A percentile compares a stretch with the other conserved stretches of the same genome.
Evolutionary conservation across 1,139 yeast species (phyloP).

Genomic region (Zygosaccharomyces pseudobailii): DNA sequence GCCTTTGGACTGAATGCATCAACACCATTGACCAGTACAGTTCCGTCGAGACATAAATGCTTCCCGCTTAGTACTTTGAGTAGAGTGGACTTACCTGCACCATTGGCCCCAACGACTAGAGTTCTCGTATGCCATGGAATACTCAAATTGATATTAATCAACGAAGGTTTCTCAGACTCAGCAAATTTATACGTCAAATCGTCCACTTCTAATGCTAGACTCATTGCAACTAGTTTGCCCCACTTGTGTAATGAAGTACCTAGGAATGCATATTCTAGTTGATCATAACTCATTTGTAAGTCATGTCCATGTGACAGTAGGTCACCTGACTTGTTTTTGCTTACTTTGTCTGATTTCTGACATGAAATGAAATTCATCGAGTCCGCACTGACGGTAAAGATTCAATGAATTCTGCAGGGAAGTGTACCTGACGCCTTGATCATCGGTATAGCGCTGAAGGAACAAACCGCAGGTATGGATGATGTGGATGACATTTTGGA

Average conservation of each 20-base stretch:
- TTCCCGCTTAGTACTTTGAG: slow-evolving; percentile 85
- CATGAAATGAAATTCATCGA: neutral
- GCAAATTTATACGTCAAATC: slow-evolving; percentile 69
- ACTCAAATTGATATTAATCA: slow-evolving; percentile 54
- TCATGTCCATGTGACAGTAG: neutral
- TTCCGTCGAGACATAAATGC: slow-evolving; percentile 72
- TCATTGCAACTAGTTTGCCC: neutral
- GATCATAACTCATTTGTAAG: neutral
- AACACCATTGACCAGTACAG: slow-evolving; percentile 60
- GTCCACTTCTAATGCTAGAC: slow-evolving; percentile 56
- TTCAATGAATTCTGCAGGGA: neutral
- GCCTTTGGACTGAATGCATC: slow-evolving; percentile 67
- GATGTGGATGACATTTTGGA: slow-evolving; percentile 31
- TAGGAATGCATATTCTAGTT: no score
- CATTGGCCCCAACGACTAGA: slow-evolving; percentile 85
- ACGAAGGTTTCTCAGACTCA: slow-evolving; percentile 56
- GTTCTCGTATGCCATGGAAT: slow-evolving; percentile 73
- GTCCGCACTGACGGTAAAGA: neutral
- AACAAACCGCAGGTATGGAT: slow-evolving; percentile 18
- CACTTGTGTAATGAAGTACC: no score
- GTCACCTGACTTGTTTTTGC: neutral
- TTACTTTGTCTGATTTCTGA: neutral
- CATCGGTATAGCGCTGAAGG: neutral
- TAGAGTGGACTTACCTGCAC: slow-evolving; percentile 94
- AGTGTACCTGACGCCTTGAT: neutral